Base-by-base conservation (phyloP, 768 basidiomycete genomes). In the Mycena pura region DNA sequence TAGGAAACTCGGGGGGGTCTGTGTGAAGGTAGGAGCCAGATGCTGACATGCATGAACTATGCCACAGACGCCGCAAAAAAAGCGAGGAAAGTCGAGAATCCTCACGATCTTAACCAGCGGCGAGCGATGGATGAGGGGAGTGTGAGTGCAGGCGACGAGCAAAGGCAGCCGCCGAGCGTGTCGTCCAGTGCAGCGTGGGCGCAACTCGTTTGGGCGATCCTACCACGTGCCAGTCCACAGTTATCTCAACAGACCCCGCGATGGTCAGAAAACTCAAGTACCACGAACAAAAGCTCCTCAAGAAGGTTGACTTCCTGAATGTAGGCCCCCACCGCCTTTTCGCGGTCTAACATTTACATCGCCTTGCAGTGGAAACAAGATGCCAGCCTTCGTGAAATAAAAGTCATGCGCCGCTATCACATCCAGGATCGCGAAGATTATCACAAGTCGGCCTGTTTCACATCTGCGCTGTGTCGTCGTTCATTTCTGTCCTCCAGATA, bases 221-320 rank as follows among this genome's bases (percentile, higher is more conserved):
- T 49, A 47, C 55, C 62, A 57, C 60, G 60, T 56, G 47, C 46
- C 29, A 24, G 15, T 24, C 22, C 29, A 11, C 45, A 43, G 25
- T 54, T 19, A 11, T 57, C 45, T 48, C 65, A 29, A 49, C 62
- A 56, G 60, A 50, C 39, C 19, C 63, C 54, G 58, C 65, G 43
- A 91, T 92, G 90, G 95, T 97, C 81, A 84, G 96, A 65, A 90
- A 96, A 78, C 85, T 99, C 75, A 98, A 96, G 80, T 86, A 93
- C 73, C 97, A 99, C 77, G 96, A 99, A 76, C 89, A 95, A 74
- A 96, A 91, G 70, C 84, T 97, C 31, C 85, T 96, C 74, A 95
- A 93, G 74, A 95, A 97, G 78, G 96, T 99, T 69, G 97, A 99
- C 77, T 97, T 99, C 75, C 84, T 98, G 61, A 93, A 91, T 71